Evolutionary conservation across 306 rosid species (phyloP), one percentile per base, ranked within the genome.

Genomic region (Astragalus glycyphyllos): DNA sequence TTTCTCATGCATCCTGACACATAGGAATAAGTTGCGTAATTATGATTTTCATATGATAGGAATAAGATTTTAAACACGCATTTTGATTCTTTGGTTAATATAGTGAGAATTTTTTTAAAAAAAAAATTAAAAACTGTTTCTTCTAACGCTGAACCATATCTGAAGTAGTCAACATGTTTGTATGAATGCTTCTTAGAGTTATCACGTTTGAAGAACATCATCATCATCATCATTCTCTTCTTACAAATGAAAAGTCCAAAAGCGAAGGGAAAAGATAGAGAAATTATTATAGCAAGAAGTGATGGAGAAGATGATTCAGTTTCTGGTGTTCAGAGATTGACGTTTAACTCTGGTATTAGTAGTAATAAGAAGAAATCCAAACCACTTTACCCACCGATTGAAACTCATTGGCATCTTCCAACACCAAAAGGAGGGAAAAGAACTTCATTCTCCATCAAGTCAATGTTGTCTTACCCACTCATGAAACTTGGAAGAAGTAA

Each of bases 351-450:
- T 20, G 65, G 76, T 55, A 42, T 67, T 50, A 72, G 32, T 23
- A 68, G 75, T 20, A 20, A 2, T 20, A 79, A 6, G 70, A 74
- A 61, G 31, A 26, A 3, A 26, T 26, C 31, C 8, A 92, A 88
- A 59, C 51, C 51, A 5, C 2, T 88, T 63, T 83, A 86, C 64
- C 89, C 96, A 0, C 89, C 98, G 0, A 90, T 93, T 53, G 98
- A 93, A 71, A 37, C 79, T 35, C 72, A 80, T 37, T 93, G 91
- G 91, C 80, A 80, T 4, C 89, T 84, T 4, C 82, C 87, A 12
- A 54, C 77, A 3, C 2, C 9, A 40, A 7, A 54, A 42, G 42
- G 74, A 23, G 34, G 71, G 10, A 11, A 40, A 13, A 67, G 71
- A 74, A 12, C 75, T 41, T 69, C 86, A 0, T 53, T 64, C 10